Percentiles rank a stretch among this genome's conserved stretches.
Evolutionary conservation across 1,284 basidiomycete species (phyloP).

Genomic region (Sporisorium graminicola): DNA sequence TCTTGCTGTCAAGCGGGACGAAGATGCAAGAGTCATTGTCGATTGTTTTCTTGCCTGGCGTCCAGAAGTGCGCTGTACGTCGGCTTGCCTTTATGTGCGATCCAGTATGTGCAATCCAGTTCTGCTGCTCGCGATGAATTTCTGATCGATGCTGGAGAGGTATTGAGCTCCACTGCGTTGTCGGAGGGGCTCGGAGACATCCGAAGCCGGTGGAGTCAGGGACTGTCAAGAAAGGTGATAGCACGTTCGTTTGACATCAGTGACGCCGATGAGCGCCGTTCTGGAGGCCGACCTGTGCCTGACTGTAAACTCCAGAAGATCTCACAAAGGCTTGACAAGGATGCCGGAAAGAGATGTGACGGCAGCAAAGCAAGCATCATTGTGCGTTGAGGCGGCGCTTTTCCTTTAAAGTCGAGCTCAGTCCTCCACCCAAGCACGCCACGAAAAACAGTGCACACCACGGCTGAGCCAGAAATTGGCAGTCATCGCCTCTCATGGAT

Average conservation of each 20-base stretch:
- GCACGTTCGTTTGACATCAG: slow-evolving; percentile 5
- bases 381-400: slow-evolving; percentile 7
- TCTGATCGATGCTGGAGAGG: not conserved
- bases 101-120: not conserved
- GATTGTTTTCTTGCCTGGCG: not conserved
- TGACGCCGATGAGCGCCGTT: slow-evolving; percentile 31
- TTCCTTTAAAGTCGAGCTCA: not conserved
- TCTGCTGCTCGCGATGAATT: not conserved
- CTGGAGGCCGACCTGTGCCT: slow-evolving; percentile 18
- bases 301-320: not conserved
- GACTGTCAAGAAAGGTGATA: not conserved
- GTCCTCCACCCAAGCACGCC: slow-evolving; percentile 12
- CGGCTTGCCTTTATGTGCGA: not conserved
- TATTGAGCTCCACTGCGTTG: not conserved
- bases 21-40: slow-evolving; percentile 7
- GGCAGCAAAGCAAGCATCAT: too few species aligned
- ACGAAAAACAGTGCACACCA: not conserved
- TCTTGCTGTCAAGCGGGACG: slow-evolving; percentile 1
- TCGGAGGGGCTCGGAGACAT: slow-evolving; percentile 6
- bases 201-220: not conserved
- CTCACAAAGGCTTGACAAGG: too few species aligned
- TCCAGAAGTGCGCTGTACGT: not conserved
- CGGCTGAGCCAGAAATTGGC: not conserved
- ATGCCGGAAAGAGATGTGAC: too few species aligned
- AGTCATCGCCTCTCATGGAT: not conserved